A percentile compares a stretch with the other conserved stretches of the same genome.
phyloP scores from a whole-genome alignment of 164 flowering plant genomes.

The Macadamia integrifolia region DNA sequence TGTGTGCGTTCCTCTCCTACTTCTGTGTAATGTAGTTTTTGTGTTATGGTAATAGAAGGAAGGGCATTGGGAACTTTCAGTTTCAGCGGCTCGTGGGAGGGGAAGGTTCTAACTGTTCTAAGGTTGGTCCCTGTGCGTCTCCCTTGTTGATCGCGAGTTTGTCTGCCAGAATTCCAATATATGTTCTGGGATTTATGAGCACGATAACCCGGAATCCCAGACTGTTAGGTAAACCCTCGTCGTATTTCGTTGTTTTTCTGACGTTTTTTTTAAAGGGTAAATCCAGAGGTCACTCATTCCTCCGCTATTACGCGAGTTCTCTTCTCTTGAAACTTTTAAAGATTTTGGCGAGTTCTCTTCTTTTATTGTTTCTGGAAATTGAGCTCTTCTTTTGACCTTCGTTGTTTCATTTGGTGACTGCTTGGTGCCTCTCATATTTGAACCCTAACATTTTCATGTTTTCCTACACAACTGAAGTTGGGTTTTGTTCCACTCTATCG shows the following conservation, averaged over 20 bases:
- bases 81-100: not conserved
- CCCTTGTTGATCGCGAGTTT: conserved; percentile 15
- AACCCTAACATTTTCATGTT: not conserved
- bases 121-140: conserved; percentile 12
- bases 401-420: too few species aligned
- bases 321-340: not conserved
- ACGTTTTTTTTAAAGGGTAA: too few species aligned
- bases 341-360: not conserved
- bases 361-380: not conserved
- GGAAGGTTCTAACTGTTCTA: conserved; percentile 2
- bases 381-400: not conserved
- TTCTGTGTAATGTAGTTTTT: too few species aligned
- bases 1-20: too few species aligned
- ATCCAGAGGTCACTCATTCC: too few species aligned
- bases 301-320: too few species aligned
- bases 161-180: conserved; percentile 32
- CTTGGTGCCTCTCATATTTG: not conserved
- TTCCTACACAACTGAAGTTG: not conserved
- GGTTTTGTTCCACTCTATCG: not conserved
- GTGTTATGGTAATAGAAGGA: too few species aligned
- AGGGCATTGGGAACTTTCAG: too few species aligned
- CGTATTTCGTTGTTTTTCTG: conserved; percentile 9
- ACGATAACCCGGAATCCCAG: conserved; percentile 41
- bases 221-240: conserved; percentile 22
- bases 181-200: conserved; percentile 41